These are phyloP conservation scores for Gossypium davidsonii DNA, from an alignment of 441 rosid species.

Conservation along the genomic window DNA sequence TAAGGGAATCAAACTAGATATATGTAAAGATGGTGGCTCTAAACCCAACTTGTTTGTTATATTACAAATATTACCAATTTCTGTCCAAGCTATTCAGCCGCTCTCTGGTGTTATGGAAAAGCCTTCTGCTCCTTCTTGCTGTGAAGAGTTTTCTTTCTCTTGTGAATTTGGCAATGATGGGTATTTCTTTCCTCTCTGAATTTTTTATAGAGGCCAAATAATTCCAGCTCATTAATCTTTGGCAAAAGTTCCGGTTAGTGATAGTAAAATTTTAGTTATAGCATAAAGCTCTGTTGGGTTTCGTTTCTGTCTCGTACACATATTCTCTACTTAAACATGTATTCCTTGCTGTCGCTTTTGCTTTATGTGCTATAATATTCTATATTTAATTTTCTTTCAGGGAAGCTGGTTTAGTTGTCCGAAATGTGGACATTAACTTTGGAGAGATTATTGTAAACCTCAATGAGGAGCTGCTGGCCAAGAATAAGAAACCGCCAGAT, in stretches of 20 bases:
- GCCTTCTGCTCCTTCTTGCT: slow-evolving; percentile 61
- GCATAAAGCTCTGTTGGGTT: not conserved
- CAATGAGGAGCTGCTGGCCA: slow-evolving; percentile 69
- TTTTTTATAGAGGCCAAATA: slow-evolving; percentile 12
- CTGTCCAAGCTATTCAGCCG: slow-evolving; percentile 41
- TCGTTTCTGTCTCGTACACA: not conserved
- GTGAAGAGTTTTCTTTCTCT: slow-evolving; percentile 73
- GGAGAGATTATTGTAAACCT: slow-evolving; percentile 69
- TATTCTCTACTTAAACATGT: slow-evolving; percentile 13
- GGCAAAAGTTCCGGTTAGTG: not conserved
- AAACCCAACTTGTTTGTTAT: slow-evolving; percentile 56
- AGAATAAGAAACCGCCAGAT: slow-evolving; percentile 47
- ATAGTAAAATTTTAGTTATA: not conserved
- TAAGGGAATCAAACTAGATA: slow-evolving; percentile 70
- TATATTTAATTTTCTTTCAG: slow-evolving; percentile 37
- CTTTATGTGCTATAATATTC: slow-evolving; percentile 15
- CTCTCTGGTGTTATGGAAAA: slow-evolving; percentile 44
- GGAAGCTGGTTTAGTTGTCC: slow-evolving; percentile 67
- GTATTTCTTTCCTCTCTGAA: slow-evolving; percentile 31
- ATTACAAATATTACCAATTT: slow-evolving; percentile 65
- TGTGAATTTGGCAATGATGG: slow-evolving; percentile 87
- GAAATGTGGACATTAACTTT: slow-evolving; percentile 54
- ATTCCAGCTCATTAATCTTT: slow-evolving; percentile 6
- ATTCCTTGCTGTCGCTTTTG: slow-evolving; percentile 12
- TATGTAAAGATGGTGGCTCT: slow-evolving; percentile 74